Evolutionary conservation across 331 rosid species (phyloP).

Genomic region (Arachis monticola): DNA sequence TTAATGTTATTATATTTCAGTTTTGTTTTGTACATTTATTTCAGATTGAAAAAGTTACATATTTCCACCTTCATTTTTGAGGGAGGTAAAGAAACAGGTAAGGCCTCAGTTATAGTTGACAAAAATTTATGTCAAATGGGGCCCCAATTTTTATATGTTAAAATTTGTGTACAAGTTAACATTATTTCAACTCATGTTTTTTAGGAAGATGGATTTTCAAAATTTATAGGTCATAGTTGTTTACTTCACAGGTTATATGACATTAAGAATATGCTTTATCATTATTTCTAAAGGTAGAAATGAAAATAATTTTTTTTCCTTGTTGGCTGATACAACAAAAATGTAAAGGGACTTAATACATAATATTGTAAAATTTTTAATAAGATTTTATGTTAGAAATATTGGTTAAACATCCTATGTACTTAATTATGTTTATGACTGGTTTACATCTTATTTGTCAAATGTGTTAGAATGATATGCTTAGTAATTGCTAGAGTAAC

Average conservation of each 20-base stretch:
- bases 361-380: not conserved
- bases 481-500: too few species aligned
- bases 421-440: not conserved
- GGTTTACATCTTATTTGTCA: too few species aligned
- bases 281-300: not conserved
- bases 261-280: conserved; percentile 7
- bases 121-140: not conserved
- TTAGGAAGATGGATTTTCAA: not conserved
- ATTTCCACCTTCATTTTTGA: too few species aligned
- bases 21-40: too few species aligned
- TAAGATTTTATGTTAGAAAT: not conserved
- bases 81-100: too few species aligned
- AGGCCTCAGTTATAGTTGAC: not conserved
- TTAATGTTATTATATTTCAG: too few species aligned
- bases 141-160: not conserved
- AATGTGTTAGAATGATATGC: too few species aligned
- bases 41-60: too few species aligned
- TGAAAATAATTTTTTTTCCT: conserved; percentile 5
- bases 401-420: not conserved
- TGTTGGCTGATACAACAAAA: not conserved
- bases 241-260: not conserved
- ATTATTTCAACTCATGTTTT: not conserved
- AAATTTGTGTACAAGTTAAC: not conserved
- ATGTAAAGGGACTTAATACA: not conserved
- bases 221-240: conserved; percentile 7